Evolutionary conservation across 306 rosid species (phyloP), one percentile per base, ranked within the genome.

Genomic region (Arachis hypogaea): DNA sequence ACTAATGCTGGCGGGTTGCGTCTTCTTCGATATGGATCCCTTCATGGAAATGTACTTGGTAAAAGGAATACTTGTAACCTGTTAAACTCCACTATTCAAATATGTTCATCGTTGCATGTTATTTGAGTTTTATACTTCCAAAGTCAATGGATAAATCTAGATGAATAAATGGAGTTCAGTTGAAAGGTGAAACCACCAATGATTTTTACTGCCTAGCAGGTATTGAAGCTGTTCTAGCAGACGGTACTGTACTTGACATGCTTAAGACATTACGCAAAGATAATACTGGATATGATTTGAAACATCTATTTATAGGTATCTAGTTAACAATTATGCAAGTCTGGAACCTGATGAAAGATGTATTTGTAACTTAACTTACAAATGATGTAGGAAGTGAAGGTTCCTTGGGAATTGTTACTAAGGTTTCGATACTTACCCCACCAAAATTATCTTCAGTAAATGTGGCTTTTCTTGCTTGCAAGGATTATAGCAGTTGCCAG

Each of bases 1-100:
- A 93, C 97, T 49, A 93, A 93, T 85, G 97, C 98, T 40, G 98
- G 98, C 72, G 98, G 98, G 82, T 85, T 93, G 87, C 92, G 96
- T 74, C 96, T 93, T 63, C 68, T 91, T 63, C 96, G 97, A 49
- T 93, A 93, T 58, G 98, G 98, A 85, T 91, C 98, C 52, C 97
- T 93, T 81, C 98, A 93, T 76, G 97, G 96, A 79, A 91, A 22
- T 68, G 86, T 93, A 72, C 96, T 93, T 77, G 98, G 98, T 93
- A 75, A 80, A 80, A 88, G 63, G 78, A 56, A 49, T 66, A 60
- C 30, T 11, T 79, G 18, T 61, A 69, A 33, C 51, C 64, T 5
- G 7, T 59, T 40, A 28, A 56, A 51, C 61, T 80, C 49, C 22
- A 47, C 14, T 70, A 51, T 41, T 38, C 41, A 58, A 76, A 67